Evolutionary conservation across 768 basidiomycete species (phyloP).

Genomic region (Mycena leptocephala): DNA sequence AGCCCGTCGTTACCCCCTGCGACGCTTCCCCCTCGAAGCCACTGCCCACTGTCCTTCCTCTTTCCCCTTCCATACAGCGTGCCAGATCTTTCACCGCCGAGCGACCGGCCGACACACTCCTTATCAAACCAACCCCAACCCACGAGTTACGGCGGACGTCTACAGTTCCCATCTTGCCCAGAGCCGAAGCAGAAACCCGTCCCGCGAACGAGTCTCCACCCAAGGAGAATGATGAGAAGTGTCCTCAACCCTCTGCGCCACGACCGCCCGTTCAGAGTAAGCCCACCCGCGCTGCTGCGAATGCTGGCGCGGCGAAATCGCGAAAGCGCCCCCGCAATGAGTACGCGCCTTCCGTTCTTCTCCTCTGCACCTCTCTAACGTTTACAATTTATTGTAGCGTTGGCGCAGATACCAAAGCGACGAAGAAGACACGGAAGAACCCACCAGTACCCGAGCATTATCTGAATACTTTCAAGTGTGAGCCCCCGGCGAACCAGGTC

Average conservation of each 20-base stretch:
- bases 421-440: background rate
- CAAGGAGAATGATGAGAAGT: background rate
- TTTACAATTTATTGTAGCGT: background rate
- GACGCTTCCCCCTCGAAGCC: background rate
- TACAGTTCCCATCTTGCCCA: background rate
- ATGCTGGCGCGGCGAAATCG: background rate
- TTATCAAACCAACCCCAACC: background rate
- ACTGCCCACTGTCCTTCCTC: constrained; percentile 2
- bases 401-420: background rate
- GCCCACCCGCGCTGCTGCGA: background rate
- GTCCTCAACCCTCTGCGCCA: background rate
- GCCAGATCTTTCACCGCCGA: background rate
- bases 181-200: background rate
- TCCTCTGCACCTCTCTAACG: background rate
- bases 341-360: background rate
- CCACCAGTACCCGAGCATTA: too few relatives aligned
- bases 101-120: background rate
- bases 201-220: background rate
- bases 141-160: background rate
- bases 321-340: background rate
- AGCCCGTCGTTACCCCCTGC: background rate
- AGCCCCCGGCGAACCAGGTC: background rate
- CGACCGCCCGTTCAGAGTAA: background rate
- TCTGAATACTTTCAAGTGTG: too few relatives aligned
- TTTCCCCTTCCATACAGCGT: background rate